These are phyloP conservation scores for Ensete glaucum DNA, from an alignment of 176 grass and related monocot species.

Conservation along the genomic window DNA sequence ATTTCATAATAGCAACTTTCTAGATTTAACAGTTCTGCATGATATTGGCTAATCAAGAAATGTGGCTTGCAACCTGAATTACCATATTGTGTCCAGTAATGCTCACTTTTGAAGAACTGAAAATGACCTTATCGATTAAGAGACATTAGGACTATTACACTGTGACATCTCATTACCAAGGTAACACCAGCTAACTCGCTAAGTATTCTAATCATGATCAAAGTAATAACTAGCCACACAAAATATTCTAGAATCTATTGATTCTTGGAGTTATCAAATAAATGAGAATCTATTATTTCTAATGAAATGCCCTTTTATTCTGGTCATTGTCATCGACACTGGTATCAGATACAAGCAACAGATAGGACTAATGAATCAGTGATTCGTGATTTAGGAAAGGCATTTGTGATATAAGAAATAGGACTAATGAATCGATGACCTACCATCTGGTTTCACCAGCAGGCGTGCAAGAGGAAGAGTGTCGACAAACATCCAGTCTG, in stretches of 20 bases:
- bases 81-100: no score
- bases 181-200: no score
- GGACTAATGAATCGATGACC: not conserved
- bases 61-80: no score
- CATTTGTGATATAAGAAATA: not conserved
- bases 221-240: no score
- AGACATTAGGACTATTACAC: not conserved
- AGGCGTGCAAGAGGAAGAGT: slow-evolving; percentile 54
- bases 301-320: not conserved
- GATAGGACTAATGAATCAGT: not conserved
- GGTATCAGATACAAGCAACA: not conserved
- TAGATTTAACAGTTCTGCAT: no score
- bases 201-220: no score
- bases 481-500: slow-evolving; percentile 75
- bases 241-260: no score
- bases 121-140: not conserved
- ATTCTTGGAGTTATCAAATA: no score
- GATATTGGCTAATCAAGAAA: no score
- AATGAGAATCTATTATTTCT: not conserved
- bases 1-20: no score
- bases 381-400: not conserved
- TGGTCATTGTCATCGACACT: not conserved
- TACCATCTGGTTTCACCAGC: slow-evolving; percentile 48
- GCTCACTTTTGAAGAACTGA: not conserved
- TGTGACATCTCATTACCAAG: no score